Base-by-base conservation (phyloP, 2,329 filamentous ascomycete genomes). In the Cordyceps cicadae region DNA sequence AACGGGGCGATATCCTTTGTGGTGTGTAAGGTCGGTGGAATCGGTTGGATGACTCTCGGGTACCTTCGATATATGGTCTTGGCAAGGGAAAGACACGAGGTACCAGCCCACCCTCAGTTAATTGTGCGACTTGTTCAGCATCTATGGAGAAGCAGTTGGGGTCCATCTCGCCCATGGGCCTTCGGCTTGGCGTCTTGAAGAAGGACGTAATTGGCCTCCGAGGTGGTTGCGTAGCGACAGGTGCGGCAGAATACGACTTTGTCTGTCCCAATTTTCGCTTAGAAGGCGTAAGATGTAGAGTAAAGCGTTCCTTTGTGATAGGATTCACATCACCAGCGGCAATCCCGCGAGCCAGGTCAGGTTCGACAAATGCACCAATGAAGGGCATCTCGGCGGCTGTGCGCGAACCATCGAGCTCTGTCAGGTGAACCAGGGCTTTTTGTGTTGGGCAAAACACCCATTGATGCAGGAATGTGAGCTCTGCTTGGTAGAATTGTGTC, bases 381-480 rank as follows among this genome's bases (percentile, higher is more conserved):
- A 88, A 97, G 1, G 88, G 83, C 80, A 96, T 87, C 48, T 88
- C 83, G 11, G 86, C 83, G 0, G 87, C 77, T 26, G 86, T 82
- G 24, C 91, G 71, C 5, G 83, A 83, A 6, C 81, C 76, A 0
- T 85, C 82, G 0, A 87, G 81, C 15, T 85, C 79, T 1, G 86
- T 94, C 62, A 96, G 79, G 63, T 91, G 86, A 46, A 96, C 89
- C 50, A 97, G 74, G 63, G 85, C 77, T 62, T 87, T 80, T 48
- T 82, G 80, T 43, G 80, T 77, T 0, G 93, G 92, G 70, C 93
- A 97, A 72, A 90, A 99, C 3, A 97, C 93, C 75, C 94, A 89
- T 75, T 97, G 94, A 69, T 97, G 89, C 19, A 97, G 76, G 69
- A 99, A 99, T 0, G 94, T 97, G 66, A 90, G 78, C 72, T 99